These are phyloP conservation scores for Acorus gramineus DNA, from an alignment of 106 monocot genomes.

Conservation along the genomic window DNA sequence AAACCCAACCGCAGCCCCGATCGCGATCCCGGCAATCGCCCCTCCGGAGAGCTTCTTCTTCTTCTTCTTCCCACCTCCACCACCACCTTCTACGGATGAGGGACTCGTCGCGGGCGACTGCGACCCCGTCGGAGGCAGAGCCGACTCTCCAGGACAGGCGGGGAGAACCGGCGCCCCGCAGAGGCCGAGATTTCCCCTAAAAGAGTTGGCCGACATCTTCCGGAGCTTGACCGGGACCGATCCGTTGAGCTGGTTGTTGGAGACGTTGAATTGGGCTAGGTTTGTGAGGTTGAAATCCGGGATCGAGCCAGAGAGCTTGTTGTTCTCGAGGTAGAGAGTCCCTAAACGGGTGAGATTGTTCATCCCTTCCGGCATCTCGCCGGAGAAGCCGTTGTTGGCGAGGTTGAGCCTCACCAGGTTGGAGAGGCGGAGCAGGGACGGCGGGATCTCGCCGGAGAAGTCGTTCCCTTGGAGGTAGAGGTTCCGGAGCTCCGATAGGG, in stretches of 20 bases:
- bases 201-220: slow-evolving; percentile 18
- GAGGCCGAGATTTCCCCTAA: slow-evolving; percentile 29
- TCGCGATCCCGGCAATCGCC: slow-evolving; percentile 75
- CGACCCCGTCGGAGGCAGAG: background rate
- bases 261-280: slow-evolving; percentile 51
- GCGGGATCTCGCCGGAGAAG: slow-evolving; percentile 26
- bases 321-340: slow-evolving; percentile 29
- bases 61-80: slow-evolving; percentile 1
- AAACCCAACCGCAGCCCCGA: slow-evolving; percentile 29
- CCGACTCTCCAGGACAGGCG: too few relatives aligned
- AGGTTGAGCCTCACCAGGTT: slow-evolving; percentile 24
- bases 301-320: slow-evolving; percentile 34
- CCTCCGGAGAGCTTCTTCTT: slow-evolving; percentile 52
- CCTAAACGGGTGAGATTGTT: slow-evolving; percentile 23
- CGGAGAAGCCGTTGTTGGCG: slow-evolving; percentile 30
- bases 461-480: slow-evolving; percentile 29
- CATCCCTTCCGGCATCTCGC: slow-evolving; percentile 17
- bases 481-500: slow-evolving; percentile 18
- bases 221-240: slow-evolving; percentile 40
- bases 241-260: slow-evolving; percentile 43
- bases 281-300: slow-evolving; percentile 27
- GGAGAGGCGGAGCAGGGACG: slow-evolving; percentile 6
- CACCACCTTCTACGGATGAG: background rate
- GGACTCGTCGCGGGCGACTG: background rate
- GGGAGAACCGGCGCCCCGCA: slow-evolving; percentile 5